A percentile compares a stretch with the other conserved stretches of the same genome.
Conservation (phyloP, 1,284 basidiomycete genomes). For the Ustilago curta region DNA sequence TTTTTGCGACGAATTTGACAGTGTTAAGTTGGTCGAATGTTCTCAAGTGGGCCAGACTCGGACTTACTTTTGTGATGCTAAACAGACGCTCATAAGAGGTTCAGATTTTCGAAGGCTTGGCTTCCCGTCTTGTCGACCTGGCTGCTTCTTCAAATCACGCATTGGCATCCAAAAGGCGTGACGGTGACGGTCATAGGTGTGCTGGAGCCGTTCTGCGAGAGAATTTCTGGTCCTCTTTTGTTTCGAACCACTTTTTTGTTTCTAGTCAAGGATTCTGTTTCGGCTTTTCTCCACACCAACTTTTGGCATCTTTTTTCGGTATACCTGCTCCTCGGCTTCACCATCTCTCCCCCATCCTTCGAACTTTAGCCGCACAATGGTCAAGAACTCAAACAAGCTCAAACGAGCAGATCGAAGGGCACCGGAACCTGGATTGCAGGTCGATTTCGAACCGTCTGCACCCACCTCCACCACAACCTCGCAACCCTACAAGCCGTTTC, state of each 20-base stretch:
- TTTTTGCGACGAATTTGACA: background rate
- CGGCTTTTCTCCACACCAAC: background rate
- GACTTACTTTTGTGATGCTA: too few species aligned
- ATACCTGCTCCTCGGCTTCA: background rate
- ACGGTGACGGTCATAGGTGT: too few species aligned
- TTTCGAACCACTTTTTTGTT: conserved; percentile 1
- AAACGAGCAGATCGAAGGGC: conserved; percentile 43
- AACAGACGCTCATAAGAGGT: too few species aligned
- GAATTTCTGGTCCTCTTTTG: conserved; percentile 1
- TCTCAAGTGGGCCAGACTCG: too few species aligned
- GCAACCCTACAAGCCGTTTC: conserved; percentile 34
- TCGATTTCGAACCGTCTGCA: conserved; percentile 35
- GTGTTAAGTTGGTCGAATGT: background rate
- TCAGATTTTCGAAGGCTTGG: too few species aligned
- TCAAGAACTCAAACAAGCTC: conserved; percentile 42
- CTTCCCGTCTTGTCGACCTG: too few species aligned
- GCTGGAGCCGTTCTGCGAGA: too few species aligned
- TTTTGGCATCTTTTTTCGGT: background rate
- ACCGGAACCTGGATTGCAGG: conserved; percentile 31
- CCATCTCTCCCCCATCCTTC: background rate
- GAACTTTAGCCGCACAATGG: conserved; percentile 13
- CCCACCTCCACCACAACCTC: conserved; percentile 4
- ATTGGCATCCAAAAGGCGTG: too few species aligned
- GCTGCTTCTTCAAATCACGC: too few species aligned
- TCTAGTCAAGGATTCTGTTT: background rate